A percentile compares a stretch with the other conserved stretches of the same genome.
Conservation (phyloP, 1,284 basidiomycete genomes). For the Marasmius sp. region DNA sequence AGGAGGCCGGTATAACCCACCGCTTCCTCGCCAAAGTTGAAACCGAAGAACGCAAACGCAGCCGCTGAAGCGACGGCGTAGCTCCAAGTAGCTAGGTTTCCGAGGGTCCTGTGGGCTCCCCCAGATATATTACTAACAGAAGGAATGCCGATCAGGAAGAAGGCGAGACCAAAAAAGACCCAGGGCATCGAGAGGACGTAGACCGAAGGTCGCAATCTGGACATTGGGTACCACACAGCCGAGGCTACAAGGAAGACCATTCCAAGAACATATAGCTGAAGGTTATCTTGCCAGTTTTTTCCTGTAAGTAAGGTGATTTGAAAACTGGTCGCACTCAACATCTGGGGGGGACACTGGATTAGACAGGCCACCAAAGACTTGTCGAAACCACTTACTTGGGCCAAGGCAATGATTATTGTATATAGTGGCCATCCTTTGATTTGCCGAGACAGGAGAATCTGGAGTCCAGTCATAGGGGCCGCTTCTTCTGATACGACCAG, state of each 20-base stretch:
- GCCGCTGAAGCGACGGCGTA: conserved; percentile 90
- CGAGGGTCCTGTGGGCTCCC: conserved; percentile 57
- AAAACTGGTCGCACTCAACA: conserved; percentile 89
- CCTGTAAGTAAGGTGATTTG: conserved; percentile 89
- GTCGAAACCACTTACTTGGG: conserved; percentile 55
- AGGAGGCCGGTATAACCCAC: conserved; percentile 39
- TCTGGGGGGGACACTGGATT: conserved; percentile 36
- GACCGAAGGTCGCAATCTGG: conserved; percentile 85
- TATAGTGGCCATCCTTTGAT: conserved; percentile 87
- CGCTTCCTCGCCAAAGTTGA: conserved; percentile 95
- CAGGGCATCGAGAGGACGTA: conserved; percentile 85
- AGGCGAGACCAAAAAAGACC: conserved; percentile 86
- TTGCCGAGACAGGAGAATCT: conserved; percentile 78
- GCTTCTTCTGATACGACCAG: conserved; percentile 45
- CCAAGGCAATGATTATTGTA: conserved; percentile 82
- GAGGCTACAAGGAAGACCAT: conserved; percentile 84
- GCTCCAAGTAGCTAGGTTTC: conserved; percentile 82
- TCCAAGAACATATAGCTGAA: conserved; percentile 89
- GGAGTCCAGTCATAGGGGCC: conserved; percentile 75
- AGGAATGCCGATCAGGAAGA: conserved; percentile 87
- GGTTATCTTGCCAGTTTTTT: conserved; percentile 76
- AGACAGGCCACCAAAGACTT: background rate
- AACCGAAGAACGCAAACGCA: conserved; percentile 88
- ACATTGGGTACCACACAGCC: conserved; percentile 86
- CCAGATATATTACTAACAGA: conserved; percentile 62